These are phyloP conservation scores for Nakazawaea ishiwadae DNA, from an alignment of 805 yeast genomes.

Conservation along the genomic window DNA sequence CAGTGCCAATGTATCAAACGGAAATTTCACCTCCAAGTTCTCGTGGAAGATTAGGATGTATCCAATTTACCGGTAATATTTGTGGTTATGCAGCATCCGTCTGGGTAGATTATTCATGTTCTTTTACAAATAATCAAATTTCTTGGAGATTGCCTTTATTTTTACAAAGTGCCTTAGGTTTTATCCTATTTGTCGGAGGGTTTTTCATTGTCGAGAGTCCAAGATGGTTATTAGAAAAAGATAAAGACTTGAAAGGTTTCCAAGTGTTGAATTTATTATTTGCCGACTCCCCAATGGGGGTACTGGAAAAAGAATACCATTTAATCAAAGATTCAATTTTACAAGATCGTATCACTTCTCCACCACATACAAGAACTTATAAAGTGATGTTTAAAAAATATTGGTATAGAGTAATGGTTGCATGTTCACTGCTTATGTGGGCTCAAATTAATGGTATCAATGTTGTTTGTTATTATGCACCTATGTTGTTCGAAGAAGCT, in stretches of 20 bases:
- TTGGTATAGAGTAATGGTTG: conserved; percentile 58
- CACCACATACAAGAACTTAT: conserved; percentile 37
- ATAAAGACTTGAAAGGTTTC: conserved; percentile 54
- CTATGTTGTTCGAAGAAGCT: conserved; percentile 84
- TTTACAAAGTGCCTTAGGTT: conserved; percentile 69
- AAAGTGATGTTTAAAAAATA: conserved; percentile 35
- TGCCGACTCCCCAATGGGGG: conserved; percentile 19
- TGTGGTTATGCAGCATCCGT: conserved; percentile 78
- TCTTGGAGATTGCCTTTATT: conserved; percentile 81
- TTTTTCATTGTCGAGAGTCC: conserved; percentile 82
- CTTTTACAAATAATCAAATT: conserved; percentile 52
- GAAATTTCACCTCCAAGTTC: conserved; percentile 87
- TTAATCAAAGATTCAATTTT: conserved; percentile 39
- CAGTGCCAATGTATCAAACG: conserved; percentile 84
- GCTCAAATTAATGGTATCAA: conserved; percentile 91
- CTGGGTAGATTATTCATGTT: conserved; percentile 81
- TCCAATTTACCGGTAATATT: conserved; percentile 84
- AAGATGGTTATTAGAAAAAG: conserved; percentile 78
- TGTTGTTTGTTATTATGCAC: conserved; percentile 85
- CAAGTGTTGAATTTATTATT: conserved; percentile 30
- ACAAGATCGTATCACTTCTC: conserved; percentile 32
- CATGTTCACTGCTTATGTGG: conserved; percentile 81
- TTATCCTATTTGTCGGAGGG: conserved; percentile 63
- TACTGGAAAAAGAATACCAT: conserved; percentile 37
- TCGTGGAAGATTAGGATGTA: conserved; percentile 80